Evolutionary conservation across 306 rosid species (phyloP).

Genomic region (Begonia loranthoides): DNA sequence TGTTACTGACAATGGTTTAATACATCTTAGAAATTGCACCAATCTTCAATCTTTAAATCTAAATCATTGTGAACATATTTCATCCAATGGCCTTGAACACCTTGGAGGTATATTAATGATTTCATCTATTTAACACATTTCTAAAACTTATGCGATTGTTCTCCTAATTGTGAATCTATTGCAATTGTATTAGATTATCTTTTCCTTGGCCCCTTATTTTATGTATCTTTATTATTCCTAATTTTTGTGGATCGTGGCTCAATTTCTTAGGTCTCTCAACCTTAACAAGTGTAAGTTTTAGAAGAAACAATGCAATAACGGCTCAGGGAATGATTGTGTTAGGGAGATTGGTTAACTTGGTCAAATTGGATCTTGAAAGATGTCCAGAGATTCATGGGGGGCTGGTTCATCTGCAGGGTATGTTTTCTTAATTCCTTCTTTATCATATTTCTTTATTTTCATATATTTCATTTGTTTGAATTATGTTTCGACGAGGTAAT

Average conservation of each 20-base stretch:
- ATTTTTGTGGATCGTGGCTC: conserved; percentile 9
- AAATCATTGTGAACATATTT: conserved; percentile 71
- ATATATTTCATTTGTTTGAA: too few relatives aligned
- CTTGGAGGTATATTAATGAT: conserved; percentile 41
- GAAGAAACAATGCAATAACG: conserved; percentile 70
- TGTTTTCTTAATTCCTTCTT: not conserved
- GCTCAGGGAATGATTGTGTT: conserved; percentile 70
- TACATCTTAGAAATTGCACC: conserved; percentile 51
- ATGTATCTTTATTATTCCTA: not conserved
- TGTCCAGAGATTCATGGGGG: conserved; percentile 90
- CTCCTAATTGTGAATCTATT: not conserved
- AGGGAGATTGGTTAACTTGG: conserved; percentile 50
- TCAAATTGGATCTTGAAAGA: conserved; percentile 87
- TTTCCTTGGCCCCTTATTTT: too few relatives aligned
- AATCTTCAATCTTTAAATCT: conserved; percentile 58
- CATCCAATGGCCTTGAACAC: conserved; percentile 54
- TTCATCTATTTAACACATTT: not conserved
- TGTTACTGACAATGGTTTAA: conserved; percentile 68
- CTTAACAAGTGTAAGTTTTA: conserved; percentile 76
- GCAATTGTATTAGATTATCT: too few relatives aligned
- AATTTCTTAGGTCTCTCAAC: conserved; percentile 56
- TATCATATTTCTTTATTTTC: too few relatives aligned
- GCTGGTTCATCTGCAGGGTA: conserved; percentile 71
- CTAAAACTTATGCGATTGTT: not conserved
- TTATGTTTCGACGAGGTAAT: too few relatives aligned